Evolutionary conservation across 306 rosid species (phyloP).

Genomic region (Echinosophora koreensis): DNA sequence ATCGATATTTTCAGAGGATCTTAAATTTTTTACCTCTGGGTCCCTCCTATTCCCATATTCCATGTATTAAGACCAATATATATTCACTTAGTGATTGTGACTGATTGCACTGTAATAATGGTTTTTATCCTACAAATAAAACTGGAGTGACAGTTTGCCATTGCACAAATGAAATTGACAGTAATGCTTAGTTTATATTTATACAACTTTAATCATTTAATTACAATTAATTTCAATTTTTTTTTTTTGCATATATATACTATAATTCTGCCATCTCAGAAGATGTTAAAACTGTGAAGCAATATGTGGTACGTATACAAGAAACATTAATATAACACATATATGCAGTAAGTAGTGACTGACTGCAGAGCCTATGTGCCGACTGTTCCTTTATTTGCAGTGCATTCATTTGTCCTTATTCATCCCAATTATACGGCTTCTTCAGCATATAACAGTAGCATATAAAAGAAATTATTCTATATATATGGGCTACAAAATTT

Average conservation of each 20-base stretch:
- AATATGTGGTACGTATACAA: too few species aligned
- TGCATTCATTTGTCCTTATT: constrained; percentile 29
- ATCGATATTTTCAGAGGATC: constrained; percentile 15
- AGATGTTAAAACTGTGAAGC: too few species aligned
- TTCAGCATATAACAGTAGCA: background rate
- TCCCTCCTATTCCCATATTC: constrained; percentile 27
- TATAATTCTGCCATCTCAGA: too few species aligned
- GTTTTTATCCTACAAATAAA: background rate
- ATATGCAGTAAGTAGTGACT: background rate
- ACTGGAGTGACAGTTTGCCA: constrained; percentile 34
- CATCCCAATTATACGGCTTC: background rate
- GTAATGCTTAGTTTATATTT: too few species aligned
- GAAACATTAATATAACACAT: background rate
- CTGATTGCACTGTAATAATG: constrained; percentile 37
- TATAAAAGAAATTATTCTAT: too few species aligned
- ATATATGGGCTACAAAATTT: background rate
- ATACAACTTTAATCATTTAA: too few species aligned
- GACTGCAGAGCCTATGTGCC: constrained; percentile 41
- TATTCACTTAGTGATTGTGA: constrained; percentile 40
- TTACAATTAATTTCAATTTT: too few species aligned
- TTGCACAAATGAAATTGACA: background rate
- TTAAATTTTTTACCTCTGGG: constrained; percentile 32
- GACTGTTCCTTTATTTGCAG: constrained; percentile 9
- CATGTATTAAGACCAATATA: constrained; percentile 4
- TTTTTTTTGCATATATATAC: too few species aligned